These are phyloP conservation scores for Coniella lustricola DNA, from an alignment of 2,329 filamentous ascomycete species.

Conservation along the genomic window DNA sequence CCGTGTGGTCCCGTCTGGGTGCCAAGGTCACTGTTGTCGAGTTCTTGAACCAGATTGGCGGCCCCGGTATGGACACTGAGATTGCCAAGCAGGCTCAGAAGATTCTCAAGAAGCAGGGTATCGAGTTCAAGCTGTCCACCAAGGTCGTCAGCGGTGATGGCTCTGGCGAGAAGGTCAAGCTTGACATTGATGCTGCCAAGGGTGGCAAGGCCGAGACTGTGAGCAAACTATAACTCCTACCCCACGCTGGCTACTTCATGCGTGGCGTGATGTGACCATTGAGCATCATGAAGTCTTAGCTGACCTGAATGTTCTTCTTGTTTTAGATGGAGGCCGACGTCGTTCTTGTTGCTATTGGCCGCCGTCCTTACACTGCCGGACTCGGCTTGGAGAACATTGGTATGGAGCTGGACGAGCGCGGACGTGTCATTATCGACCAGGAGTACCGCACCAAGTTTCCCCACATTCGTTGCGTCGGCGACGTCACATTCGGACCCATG, in stretches of 20 bases:
- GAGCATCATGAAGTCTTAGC: not conserved
- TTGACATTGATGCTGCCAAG: slow-evolving; percentile 87
- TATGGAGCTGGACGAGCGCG: slow-evolving; percentile 84
- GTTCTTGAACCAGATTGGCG: slow-evolving; percentile 92
- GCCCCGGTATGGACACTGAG: slow-evolving; percentile 93
- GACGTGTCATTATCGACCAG: slow-evolving; percentile 92
- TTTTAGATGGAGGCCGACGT: slow-evolving; percentile 82
- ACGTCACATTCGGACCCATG: slow-evolving; percentile 97
- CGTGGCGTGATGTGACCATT: not conserved
- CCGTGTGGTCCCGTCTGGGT: slow-evolving; percentile 92
- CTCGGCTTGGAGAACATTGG: slow-evolving; percentile 92
- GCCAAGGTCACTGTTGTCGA: slow-evolving; percentile 95
- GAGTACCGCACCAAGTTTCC: slow-evolving; percentile 98
- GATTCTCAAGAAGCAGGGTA: slow-evolving; percentile 89
- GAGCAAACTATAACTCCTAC: slow-evolving; percentile 29
- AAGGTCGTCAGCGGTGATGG: slow-evolving; percentile 87
- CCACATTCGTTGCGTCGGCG: slow-evolving; percentile 94
- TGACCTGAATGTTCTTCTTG: not conserved
- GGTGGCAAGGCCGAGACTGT: slow-evolving; percentile 91
- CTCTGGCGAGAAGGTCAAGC: slow-evolving; percentile 67
- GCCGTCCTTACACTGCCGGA: slow-evolving; percentile 86
- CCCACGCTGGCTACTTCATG: not conserved
- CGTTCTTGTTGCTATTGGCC: slow-evolving; percentile 92
- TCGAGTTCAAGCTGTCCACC: slow-evolving; percentile 97
- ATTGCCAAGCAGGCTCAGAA: slow-evolving; percentile 89